Base-by-base conservation (phyloP, 2,329 filamentous ascomycete species). In the Alternaria sp. region DNA sequence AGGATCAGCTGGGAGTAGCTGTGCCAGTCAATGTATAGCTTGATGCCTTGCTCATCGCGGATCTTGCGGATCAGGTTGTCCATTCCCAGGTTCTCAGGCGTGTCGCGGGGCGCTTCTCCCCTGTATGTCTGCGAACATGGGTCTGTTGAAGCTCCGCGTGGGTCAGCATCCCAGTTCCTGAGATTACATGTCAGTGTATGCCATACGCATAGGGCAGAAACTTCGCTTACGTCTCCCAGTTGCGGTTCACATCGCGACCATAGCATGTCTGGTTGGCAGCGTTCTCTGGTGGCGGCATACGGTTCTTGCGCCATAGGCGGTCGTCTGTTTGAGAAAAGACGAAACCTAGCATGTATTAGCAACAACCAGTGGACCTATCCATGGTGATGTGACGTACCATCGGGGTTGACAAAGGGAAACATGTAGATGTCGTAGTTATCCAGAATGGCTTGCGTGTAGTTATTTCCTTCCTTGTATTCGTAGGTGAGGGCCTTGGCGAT, bases 1-100 rank as follows among this genome's bases (percentile, higher is more conserved):
- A 87, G 83, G 62, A 90, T 84, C 30, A 87, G 81, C 68, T 90
- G 88, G 11, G 84, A 85, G 75, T 88, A 90, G 4, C 85, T 84
- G 78, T 90, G 89, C 79, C 85, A 88, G 77, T 91, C 89, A 55
- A 90, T 85, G 73, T 84, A 91, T 3, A 89, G 81, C 71, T 86
- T 85, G 56, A 90, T 81, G 1, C 85, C 85, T 60, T 84, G 80
- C 3, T 68, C 66, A 15, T 76, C 73, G 5, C 80, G 77, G 21
- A 88, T 72, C n/a, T 77, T 75, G 40, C 79, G 77, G 11, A 85
- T 78, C 58, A 83, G 82, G 6, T 79, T 73, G n/a, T 82, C 80
- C 5, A 90, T 79, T 3, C 71, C 76, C 25, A 61, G 52, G 10
- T 72, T 77, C 46, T 78, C 76, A 2, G 76, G 72, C 1, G 74